A percentile compares a stretch with the other conserved stretches of the same genome.
These are phyloP conservation scores for Fraxinus dipetala DNA, from an alignment of 305 asterid genomes.

Conservation along the genomic window DNA sequence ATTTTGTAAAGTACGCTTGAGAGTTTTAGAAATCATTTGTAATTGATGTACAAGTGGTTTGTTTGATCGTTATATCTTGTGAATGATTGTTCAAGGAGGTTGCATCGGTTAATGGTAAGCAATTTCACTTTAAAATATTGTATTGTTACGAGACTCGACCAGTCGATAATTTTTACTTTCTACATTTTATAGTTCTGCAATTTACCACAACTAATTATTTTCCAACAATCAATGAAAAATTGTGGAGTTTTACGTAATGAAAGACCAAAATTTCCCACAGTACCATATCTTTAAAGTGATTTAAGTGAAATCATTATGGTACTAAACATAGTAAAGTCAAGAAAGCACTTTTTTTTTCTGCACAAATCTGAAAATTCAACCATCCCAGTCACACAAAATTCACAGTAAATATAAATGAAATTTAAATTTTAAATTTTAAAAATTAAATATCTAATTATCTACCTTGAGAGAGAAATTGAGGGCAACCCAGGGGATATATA, in stretches of 20 bases:
- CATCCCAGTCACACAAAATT: neutral
- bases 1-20: too few relatives aligned
- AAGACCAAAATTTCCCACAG: neutral
- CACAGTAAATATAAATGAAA: neutral
- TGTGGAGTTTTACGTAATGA: neutral
- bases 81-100: too few relatives aligned
- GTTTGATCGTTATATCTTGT: too few relatives aligned
- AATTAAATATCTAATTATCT: neutral
- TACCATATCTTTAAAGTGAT: neutral
- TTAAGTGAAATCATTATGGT: neutral
- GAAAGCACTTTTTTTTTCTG: neutral
- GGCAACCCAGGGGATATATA: constrained; percentile 94
- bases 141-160: too few relatives aligned
- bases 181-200: too few relatives aligned
- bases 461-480: constrained; percentile 96
- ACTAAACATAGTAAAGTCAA: neutral
- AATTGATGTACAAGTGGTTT: too few relatives aligned
- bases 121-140: too few relatives aligned
- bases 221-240: neutral
- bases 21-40: too few relatives aligned
- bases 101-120: too few relatives aligned
- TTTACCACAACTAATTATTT: too few relatives aligned
- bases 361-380: neutral
- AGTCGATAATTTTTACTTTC: too few relatives aligned
- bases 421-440: neutral